phyloP scores from a whole-genome alignment of 202 grass and related monocot species.

The Carex arenaria region DNA sequence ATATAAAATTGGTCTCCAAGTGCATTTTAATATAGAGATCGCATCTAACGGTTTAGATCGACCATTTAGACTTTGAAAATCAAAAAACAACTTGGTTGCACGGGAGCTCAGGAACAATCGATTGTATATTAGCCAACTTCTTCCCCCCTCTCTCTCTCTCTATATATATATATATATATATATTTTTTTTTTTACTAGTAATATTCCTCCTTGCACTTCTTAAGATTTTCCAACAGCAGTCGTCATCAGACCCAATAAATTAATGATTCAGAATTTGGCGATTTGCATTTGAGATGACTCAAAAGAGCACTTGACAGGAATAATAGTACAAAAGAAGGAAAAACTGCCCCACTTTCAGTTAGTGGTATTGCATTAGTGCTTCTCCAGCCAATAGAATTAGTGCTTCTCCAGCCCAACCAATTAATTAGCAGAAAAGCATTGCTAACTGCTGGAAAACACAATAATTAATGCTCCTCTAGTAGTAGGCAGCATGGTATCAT shows the following conservation, averaged over 20 bases:
- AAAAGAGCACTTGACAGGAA: slow-evolving; percentile 3
- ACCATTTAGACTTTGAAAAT: no score
- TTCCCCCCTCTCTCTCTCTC: no score
- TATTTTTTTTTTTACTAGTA: no score
- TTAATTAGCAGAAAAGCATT: slow-evolving; percentile 1
- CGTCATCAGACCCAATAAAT: background rate
- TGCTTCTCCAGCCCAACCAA: background rate
- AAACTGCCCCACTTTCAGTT: slow-evolving; percentile 2
- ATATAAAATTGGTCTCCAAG: no score
- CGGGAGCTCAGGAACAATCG: no score
- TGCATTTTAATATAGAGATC: no score
- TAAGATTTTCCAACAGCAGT: background rate
- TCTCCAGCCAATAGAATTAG: background rate
- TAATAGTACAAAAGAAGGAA: background rate
- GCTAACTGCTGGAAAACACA: background rate
- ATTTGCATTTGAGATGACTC: slow-evolving; percentile 6
- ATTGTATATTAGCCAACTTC: no score
- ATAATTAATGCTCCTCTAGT: background rate
- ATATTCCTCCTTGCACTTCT: background rate
- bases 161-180: no score
- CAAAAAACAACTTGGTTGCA: no score
- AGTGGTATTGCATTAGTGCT: slow-evolving; percentile 11
- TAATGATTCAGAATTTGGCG: background rate
- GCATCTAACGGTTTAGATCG: no score
- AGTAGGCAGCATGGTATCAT: background rate